A percentile compares a stretch with the other conserved stretches of the same genome.
These are phyloP conservation scores for Exophiala sideris DNA, from an alignment of 2,329 filamentous ascomycete genomes.

Conservation along the genomic window DNA sequence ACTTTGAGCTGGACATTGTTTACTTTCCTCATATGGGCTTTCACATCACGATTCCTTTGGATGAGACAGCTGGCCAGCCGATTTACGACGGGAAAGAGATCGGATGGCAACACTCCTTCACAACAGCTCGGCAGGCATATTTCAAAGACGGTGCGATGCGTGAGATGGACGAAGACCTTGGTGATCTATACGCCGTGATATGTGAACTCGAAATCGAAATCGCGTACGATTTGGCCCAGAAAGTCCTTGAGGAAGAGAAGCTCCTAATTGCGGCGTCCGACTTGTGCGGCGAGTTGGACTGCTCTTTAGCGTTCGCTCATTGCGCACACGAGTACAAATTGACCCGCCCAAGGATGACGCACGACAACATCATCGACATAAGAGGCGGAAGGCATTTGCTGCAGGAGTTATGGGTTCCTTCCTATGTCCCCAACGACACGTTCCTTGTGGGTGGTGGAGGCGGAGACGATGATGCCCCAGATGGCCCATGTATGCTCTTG, in stretches of 20 bases:
- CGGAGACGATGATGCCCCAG: conserved; percentile 15
- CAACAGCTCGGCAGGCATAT: conserved; percentile 67
- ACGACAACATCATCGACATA: conserved; percentile 69
- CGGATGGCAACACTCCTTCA: conserved; percentile 75
- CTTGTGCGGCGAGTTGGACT: conserved; percentile 79
- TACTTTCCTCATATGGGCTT: conserved; percentile 93
- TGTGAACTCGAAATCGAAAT: conserved; percentile 89
- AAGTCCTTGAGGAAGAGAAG: conserved; percentile 66
- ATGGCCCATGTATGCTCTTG: conserved; percentile 66
- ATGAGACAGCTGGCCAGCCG: conserved; percentile 56
- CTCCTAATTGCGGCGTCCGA: conserved; percentile 69
- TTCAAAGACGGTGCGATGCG: conserved; percentile 83
- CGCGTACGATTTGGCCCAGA: conserved; percentile 69
- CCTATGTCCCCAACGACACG: conserved; percentile 81
- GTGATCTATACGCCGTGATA: conserved; percentile 81
- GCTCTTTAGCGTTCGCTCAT: conserved; percentile 72
- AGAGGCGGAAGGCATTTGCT: conserved; percentile 76
- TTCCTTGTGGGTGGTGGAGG: conserved; percentile 58
- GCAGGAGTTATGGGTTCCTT: conserved; percentile 76
- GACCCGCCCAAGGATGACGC: conserved; percentile 65
- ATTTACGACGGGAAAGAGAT: conserved; percentile 64
- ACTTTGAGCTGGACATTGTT: conserved; percentile 67
- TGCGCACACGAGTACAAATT: conserved; percentile 74
- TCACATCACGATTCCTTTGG: conserved; percentile 68
- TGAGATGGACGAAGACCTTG: conserved; percentile 75